A percentile compares a stretch with the other conserved stretches of the same genome.
phyloP scores from a whole-genome alignment of 164 flowering plant genomes.

The Brasenia schreberi region DNA sequence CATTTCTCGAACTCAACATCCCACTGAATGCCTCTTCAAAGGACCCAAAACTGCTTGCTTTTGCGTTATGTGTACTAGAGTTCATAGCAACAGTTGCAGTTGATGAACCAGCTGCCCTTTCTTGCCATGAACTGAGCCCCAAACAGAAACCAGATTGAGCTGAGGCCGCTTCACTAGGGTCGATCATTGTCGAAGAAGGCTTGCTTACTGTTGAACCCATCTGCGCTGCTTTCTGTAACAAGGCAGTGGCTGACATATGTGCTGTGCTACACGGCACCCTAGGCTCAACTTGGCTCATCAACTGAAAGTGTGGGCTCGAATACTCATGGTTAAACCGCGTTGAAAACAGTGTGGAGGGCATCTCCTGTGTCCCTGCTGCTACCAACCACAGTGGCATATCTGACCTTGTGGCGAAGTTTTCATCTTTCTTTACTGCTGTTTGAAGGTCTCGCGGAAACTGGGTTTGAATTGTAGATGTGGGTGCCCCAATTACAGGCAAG shows the following conservation, averaged over 20 bases:
- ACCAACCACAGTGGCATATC: slow-evolving; percentile 45
- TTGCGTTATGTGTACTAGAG: slow-evolving; percentile 5
- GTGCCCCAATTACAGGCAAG: background rate
- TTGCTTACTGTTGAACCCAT: slow-evolving; percentile 63
- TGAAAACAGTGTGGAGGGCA: slow-evolving; percentile 22
- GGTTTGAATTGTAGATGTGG: slow-evolving; percentile 3
- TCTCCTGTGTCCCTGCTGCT: slow-evolving; percentile 5
- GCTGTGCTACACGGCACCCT: slow-evolving; percentile 17
- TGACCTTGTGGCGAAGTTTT: slow-evolving; percentile 14
- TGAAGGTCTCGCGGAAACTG: slow-evolving; percentile 17
- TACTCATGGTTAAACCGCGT: slow-evolving; percentile 20
- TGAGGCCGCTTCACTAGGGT: slow-evolving; percentile 18
- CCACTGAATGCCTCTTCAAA: slow-evolving; percentile 8
- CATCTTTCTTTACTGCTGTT: slow-evolving; percentile 32
- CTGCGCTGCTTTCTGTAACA: slow-evolving; percentile 82
- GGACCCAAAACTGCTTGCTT: slow-evolving; percentile 12
- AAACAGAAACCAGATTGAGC: slow-evolving; percentile 7
- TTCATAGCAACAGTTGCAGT: background rate
- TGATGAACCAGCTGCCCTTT: background rate
- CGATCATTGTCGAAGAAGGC: slow-evolving; percentile 26
- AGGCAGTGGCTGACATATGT: slow-evolving; percentile 82
- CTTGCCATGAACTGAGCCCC: background rate
- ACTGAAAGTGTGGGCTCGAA: slow-evolving; percentile 4
- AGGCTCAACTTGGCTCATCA: background rate
- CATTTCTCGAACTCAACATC: slow-evolving; percentile 7